phyloP scores from a whole-genome alignment of 768 basidiomycete genomes.

The Neoboletus magnificus region DNA sequence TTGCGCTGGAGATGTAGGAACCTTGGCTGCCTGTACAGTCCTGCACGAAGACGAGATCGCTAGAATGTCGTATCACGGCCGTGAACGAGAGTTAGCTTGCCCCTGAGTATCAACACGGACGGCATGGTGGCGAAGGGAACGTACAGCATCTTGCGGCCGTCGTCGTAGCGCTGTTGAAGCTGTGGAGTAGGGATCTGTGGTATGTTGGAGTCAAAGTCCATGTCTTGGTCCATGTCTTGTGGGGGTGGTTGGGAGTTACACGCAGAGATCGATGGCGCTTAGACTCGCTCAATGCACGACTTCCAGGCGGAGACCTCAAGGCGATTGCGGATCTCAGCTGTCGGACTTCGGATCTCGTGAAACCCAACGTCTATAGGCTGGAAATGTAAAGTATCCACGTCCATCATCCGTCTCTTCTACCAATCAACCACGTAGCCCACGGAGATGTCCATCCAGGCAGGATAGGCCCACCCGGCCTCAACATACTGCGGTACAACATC shows the following conservation, averaged over 20 bases:
- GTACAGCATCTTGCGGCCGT: constrained; percentile 71
- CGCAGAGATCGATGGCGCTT: constrained; percentile 13
- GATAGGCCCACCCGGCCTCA: constrained; percentile 56
- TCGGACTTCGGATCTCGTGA: constrained; percentile 36
- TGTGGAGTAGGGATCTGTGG: constrained; percentile 33
- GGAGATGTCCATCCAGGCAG: constrained; percentile 53
- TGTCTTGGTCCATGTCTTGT: constrained; percentile 71
- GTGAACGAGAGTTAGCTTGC: constrained; percentile 14
- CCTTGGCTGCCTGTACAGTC: constrained; percentile 94
- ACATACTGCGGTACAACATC: constrained; percentile 65
- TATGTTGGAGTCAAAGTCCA: constrained; percentile 56
- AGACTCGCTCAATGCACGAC: constrained; percentile 13
- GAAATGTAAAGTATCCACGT: constrained; percentile 3
- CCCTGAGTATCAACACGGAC: constrained; percentile 5
- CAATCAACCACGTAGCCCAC: constrained; percentile 68
- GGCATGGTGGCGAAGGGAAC: constrained; percentile 26
- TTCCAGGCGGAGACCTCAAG: constrained; percentile 33
- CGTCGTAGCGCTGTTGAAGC: constrained; percentile 35
- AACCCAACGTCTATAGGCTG: constrained; percentile 14
- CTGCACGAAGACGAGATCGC: constrained; percentile 92
- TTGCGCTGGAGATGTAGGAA: constrained; percentile 88
- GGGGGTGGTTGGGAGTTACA: background rate
- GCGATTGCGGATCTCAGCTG: constrained; percentile 35
- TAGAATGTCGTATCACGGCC: constrained; percentile 27
- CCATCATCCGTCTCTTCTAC: constrained; percentile 39